These are phyloP conservation scores for Ascochyta rabiei DNA, from an alignment of 2,329 filamentous ascomycete species.

Conservation along the genomic window DNA sequence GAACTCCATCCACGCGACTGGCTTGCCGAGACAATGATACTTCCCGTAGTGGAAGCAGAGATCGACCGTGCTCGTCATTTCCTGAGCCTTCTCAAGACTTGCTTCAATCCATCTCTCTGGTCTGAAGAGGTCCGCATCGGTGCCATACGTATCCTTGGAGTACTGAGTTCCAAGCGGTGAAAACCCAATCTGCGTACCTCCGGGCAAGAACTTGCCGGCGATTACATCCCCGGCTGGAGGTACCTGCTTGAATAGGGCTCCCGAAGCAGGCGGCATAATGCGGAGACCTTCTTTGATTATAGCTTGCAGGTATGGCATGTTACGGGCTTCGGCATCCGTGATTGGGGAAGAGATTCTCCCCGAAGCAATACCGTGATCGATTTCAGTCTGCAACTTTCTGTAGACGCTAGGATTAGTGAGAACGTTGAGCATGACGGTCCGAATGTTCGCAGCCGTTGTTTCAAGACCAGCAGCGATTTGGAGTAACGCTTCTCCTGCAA, in stretches of 20 bases:
- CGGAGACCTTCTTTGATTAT: slow-evolving; percentile 41
- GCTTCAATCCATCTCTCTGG: slow-evolving; percentile 38
- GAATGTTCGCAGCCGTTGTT: slow-evolving; percentile 61
- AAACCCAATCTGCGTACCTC: slow-evolving; percentile 29
- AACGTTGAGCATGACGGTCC: slow-evolving; percentile 58
- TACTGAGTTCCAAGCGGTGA: slow-evolving; percentile 16
- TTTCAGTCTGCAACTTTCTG: slow-evolving; percentile 52
- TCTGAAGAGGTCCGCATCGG: slow-evolving; percentile 25
- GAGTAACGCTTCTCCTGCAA: slow-evolving; percentile 52
- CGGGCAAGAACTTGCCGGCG: slow-evolving; percentile 27
- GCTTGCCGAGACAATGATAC: slow-evolving; percentile 33
- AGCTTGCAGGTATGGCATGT: slow-evolving; percentile 40
- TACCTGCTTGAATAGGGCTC: slow-evolving; percentile 46
- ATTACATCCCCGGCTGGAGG: slow-evolving; percentile 27
- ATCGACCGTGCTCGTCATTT: slow-evolving; percentile 30
- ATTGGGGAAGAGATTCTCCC: slow-evolving; percentile 51
- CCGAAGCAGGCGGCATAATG: slow-evolving; percentile 25
- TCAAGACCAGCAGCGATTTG: slow-evolving; percentile 63
- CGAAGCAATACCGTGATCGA: slow-evolving; percentile 45
- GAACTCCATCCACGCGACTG: slow-evolving; percentile 38
- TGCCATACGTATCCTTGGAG: slow-evolving; percentile 25
- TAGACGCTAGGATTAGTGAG: slow-evolving; percentile 55
- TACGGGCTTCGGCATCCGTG: slow-evolving; percentile 21
- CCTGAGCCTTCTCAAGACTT: slow-evolving; percentile 31
- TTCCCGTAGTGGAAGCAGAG: slow-evolving; percentile 37